Evolutionary conservation across 345 rosid genomes (phyloP), one percentile per base, ranked within the genome.

Genomic region (Combretum micranthum): DNA sequence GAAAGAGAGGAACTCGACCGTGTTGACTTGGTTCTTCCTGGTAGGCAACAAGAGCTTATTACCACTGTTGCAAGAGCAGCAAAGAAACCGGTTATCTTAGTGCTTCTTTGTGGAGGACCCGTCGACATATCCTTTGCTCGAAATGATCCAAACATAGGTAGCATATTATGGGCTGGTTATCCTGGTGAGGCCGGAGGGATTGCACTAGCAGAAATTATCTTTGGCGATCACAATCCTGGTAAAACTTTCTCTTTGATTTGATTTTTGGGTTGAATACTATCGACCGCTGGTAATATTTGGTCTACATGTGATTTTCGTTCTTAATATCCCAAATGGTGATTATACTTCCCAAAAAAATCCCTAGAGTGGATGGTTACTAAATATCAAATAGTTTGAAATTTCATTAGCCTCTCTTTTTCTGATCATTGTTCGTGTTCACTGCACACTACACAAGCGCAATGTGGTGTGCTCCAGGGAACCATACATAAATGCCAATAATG

Each of bases 221-320:
- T 86, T 39, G 98, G 98, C 21, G 88, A 88, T 17, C 90, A 86
- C 65, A 92, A 92, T 62, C 98, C 96, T 25, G 96, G 96, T 86
- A 43, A 76, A 62, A 49, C 52, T 17, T 7, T 14, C 22, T 18
- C 20, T 26, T 16, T 7, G 15, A 15, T 1, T 57, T 32, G 39
- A 32, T 2, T 8, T 46, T 55, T 42, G 23, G 39, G 2, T 32
- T n/a, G 32, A 23, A 13, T 11, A 5, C 42, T 8, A 23, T 9
- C 12, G 32, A 6, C 58, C 25, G 15, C 42, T 14, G 37, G 25
- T 37, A 18, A 17, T 25, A 1, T 25, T 32, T 37, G 13, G 57
- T 23, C 47, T 50, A 17, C 18, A 20, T 20, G 13, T 20, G n/a
- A n/a, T n/a, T n/a, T 56, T 42, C 59, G 2, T 39, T 15, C 17